Evolutionary conservation across 2,329 filamentous ascomycete species (phyloP), one percentile per base, ranked within the genome.

Genomic region (Ophiocordyceps sinensis): DNA sequence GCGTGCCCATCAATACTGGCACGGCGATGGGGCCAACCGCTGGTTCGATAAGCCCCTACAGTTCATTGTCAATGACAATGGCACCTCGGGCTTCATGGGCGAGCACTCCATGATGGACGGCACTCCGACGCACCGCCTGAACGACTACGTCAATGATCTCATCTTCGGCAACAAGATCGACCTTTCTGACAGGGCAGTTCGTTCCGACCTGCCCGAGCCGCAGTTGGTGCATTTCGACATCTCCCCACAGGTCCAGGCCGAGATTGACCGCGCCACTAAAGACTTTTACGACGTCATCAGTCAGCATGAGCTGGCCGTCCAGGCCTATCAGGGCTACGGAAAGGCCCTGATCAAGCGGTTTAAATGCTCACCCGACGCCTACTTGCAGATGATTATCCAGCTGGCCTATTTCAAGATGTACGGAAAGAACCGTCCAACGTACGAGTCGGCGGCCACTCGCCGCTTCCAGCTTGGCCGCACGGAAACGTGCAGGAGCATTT

Each of bases 61-160:
- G 65, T 96, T 98, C 67, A 94, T 98, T 59, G 62, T 98, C 67
- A 95, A 94, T 63, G 88, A 98, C 60, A 98, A 98, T 61, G 91
- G 91, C 52, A 94, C 91, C 8, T 84, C 91, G 2, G 91, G 91
- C 46, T 98, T 98, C 73, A 89, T 87, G 73, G 91, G 91, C 56
- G 91, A 98, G 67, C 91, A 98, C 73, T 93, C 85, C 54, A 96
- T 98, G 91, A 98, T 98, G 93, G 91, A 98, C 59, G 91, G 93
- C 49, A 98, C 91, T 7, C 88, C 93, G 1, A 98, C 93, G 3
- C 91, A 96, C 65, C 82, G 93, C 36, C 74, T 98, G 14, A 98
- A 95, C 62, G 91, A 98, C 71, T 91, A 87, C 57, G 75, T 93
- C 58, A 93, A 89, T 67, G 79, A 84, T 58, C 75, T 85, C 55